A percentile compares a stretch with the other conserved stretches of the same genome.
phyloP scores from a whole-genome alignment of 73 alveolate genomes.

The Tetrahymena thermophila region DNA sequence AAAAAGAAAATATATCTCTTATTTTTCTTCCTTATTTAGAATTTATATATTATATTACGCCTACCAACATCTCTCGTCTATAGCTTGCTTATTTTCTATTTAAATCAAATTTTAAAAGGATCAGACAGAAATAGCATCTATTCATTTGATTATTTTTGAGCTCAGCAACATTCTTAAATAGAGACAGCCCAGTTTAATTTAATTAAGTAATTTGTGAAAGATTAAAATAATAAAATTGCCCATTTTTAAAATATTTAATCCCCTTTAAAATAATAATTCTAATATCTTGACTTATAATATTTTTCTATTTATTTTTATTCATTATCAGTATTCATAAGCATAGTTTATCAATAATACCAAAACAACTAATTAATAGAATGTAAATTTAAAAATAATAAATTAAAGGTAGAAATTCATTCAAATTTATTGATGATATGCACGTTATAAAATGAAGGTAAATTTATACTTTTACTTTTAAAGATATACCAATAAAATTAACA shows the following conservation, averaged over 20 bases:
- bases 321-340: background rate
- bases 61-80: too few species aligned
- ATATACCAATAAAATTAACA: background rate
- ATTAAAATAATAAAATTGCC: background rate
- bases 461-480: background rate
- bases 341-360: background rate
- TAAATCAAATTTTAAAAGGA: background rate
- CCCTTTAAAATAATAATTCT: background rate
- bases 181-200: background rate
- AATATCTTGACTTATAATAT: background rate
- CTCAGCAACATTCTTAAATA: background rate
- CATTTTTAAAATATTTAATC: background rate
- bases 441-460: background rate
- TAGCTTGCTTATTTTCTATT: too few species aligned
- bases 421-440: background rate
- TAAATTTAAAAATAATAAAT: too few species aligned
- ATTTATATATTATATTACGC: too few species aligned
- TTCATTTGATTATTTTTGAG: too few species aligned
- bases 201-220: background rate
- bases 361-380: too few species aligned
- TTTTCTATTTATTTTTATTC: background rate
- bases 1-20: too few species aligned
- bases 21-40: too few species aligned
- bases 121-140: background rate
- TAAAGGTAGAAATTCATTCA: background rate